phyloP scores from a whole-genome alignment of 2,329 filamentous ascomycete genomes.

The Alternaria rosae region DNA sequence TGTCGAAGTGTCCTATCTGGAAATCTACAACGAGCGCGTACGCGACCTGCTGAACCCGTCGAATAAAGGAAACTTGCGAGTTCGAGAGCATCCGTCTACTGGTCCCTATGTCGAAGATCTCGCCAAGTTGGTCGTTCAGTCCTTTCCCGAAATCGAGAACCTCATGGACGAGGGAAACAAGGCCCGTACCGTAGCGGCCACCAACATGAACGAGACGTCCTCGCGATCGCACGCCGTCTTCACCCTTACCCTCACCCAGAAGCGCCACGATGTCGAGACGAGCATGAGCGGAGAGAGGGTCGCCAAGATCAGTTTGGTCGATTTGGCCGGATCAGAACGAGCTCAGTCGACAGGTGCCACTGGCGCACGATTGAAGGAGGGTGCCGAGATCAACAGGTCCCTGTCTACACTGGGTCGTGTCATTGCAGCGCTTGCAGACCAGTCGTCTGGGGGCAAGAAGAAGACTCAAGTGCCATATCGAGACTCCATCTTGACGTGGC shows the following conservation, averaged over 20 bases:
- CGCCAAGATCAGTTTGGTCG: constrained; percentile 96
- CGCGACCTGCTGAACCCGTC: constrained; percentile 93
- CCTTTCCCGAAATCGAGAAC: constrained; percentile 94
- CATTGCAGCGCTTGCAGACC: constrained; percentile 91
- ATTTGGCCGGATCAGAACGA: constrained; percentile 96
- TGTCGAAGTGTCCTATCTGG: constrained; percentile 96
- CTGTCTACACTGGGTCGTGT: constrained; percentile 96
- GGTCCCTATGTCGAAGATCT: constrained; percentile 98
- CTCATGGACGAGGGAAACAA: constrained; percentile 99
- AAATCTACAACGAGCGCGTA: constrained; percentile 99
- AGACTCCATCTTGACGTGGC: constrained; percentile 95
- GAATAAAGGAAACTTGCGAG: constrained; percentile 95
- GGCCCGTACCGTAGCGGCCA: constrained; percentile 94
- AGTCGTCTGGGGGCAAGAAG: constrained; percentile 80
- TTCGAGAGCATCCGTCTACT: constrained; percentile 95
- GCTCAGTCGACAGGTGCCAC: constrained; percentile 97
- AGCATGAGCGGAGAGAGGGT: constrained; percentile 98
- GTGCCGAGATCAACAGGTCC: constrained; percentile 97
- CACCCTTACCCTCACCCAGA: constrained; percentile 93
- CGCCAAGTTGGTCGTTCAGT: constrained; percentile 91
- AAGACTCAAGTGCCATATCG: constrained; percentile 88
- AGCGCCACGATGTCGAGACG: constrained; percentile 87
- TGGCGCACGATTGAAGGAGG: constrained; percentile 92
- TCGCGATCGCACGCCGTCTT: constrained; percentile 98
- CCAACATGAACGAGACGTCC: constrained; percentile 99